Evolutionary conservation across 2,329 filamentous ascomycete genomes (phyloP).

Genomic region (Alternaria dauci): DNA sequence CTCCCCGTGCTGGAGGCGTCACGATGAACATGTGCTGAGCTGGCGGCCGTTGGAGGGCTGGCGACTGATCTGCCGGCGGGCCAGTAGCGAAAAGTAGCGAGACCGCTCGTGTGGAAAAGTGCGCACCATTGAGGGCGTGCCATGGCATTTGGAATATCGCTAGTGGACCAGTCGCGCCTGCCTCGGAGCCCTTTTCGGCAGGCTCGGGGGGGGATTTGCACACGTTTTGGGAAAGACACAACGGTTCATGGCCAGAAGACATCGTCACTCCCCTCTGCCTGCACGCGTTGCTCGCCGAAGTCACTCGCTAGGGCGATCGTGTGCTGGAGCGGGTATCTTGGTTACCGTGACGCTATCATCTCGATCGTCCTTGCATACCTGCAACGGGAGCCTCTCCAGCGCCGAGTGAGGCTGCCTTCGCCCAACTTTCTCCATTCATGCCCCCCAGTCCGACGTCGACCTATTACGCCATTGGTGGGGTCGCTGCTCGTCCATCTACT

Average conservation of each 20-base stretch:
- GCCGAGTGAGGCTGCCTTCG: constrained; percentile 13
- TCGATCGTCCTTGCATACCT: constrained; percentile 9
- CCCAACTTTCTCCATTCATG: constrained; percentile 18
- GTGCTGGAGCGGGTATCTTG: constrained; percentile 16
- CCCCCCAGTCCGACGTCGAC: constrained; percentile 5
- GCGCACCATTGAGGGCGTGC: constrained; percentile 21
- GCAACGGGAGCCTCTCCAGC: neutral
- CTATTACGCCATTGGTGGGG: constrained; percentile 21
- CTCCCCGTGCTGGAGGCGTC: neutral
- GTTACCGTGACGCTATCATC: constrained; percentile 22
- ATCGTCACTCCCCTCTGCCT: constrained; percentile 4
- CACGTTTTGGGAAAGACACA: constrained; percentile 31
- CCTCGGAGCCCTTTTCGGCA: constrained; percentile 19
- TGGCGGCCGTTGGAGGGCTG: constrained; percentile 29
- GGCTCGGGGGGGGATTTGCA: constrained; percentile 1
- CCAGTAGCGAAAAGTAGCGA: constrained; percentile 20
- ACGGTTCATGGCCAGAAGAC: constrained; percentile 13
- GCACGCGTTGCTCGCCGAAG: constrained; percentile 7
- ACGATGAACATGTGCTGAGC: neutral
- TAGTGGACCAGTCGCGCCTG: constrained; percentile 8
- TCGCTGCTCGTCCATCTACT: constrained; percentile 12
- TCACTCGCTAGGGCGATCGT: constrained; percentile 3
- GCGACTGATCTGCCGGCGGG: constrained; percentile 28
- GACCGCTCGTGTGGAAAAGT: constrained; percentile 26
- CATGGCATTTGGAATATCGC: constrained; percentile 34